Conservation (phyloP, 2,329 filamentous ascomycete genomes). For the Coniochaeta sp. region DNA sequence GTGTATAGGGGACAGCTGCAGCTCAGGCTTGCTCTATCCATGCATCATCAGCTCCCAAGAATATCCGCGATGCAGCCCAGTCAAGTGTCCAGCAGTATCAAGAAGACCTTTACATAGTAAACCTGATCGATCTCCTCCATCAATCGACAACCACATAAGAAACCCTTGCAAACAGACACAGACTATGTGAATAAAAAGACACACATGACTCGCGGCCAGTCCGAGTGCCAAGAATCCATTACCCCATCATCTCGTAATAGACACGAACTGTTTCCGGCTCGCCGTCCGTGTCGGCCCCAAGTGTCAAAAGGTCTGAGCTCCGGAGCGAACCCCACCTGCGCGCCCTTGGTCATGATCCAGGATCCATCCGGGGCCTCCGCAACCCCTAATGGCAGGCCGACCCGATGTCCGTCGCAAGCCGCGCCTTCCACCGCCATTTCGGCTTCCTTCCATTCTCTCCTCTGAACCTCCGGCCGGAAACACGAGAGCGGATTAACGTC, state of each 20-base stretch:
- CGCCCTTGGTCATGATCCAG: too few species aligned
- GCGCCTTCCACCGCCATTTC: background rate
- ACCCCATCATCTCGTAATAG: constrained; percentile 1
- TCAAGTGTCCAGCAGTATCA: too few species aligned
- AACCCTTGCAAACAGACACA: background rate
- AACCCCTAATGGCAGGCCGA: constrained; percentile 3
- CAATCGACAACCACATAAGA: too few species aligned
- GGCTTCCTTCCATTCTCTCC: background rate
- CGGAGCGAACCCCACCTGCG: background rate
- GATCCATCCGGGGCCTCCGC: background rate
- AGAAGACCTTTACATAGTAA: too few species aligned
- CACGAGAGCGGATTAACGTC: background rate
- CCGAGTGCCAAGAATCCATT: background rate
- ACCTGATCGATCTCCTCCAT: too few species aligned
- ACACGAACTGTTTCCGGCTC: background rate
- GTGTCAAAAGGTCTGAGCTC: background rate
- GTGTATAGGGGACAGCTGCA: too few species aligned
- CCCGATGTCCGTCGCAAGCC: constrained; percentile 1
- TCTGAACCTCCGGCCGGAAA: background rate
- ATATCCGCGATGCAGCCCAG: too few species aligned
- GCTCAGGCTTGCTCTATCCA: too few species aligned
- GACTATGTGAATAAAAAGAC: background rate
- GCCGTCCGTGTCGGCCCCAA: background rate
- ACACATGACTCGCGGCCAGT: background rate
- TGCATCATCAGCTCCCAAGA: too few species aligned